Evolutionary conservation across 192 early-diverging fungal species (phyloP).

Genomic region (Podila horticola): DNA sequence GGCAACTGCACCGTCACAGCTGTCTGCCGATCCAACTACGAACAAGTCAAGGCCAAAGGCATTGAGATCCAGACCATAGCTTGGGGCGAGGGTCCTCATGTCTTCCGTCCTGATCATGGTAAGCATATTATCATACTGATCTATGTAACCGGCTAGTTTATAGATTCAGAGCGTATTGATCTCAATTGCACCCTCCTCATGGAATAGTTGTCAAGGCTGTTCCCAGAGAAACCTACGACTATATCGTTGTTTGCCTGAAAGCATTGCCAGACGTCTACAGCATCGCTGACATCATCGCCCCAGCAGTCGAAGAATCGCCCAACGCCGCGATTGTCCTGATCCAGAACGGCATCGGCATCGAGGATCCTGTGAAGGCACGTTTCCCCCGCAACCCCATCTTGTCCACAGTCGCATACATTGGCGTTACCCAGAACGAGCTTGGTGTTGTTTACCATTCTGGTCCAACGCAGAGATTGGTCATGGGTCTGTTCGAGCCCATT

Average conservation of each 20-base stretch:
- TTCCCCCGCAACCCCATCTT: slow-evolving; percentile 72
- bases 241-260: slow-evolving; percentile 72
- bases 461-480: slow-evolving; percentile 48
- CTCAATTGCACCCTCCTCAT: background rate
- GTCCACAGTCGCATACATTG: slow-evolving; percentile 72
- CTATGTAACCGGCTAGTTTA: background rate
- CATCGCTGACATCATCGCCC: slow-evolving; percentile 65
- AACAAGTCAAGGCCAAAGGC: slow-evolving; percentile 60
- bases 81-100: slow-evolving; percentile 61
- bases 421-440: slow-evolving; percentile 61
- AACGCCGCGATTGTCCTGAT: slow-evolving; percentile 71
- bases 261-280: slow-evolving; percentile 71
- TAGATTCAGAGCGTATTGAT: background rate
- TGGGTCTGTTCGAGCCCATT: slow-evolving; percentile 27
- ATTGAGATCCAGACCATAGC: slow-evolving; percentile 64
- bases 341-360: slow-evolving; percentile 79
- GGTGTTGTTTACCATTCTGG: slow-evolving; percentile 66
- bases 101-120: slow-evolving; percentile 65
- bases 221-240: slow-evolving; percentile 62
- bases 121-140: slow-evolving; percentile 1
- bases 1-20: slow-evolving; percentile 59
- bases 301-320: slow-evolving; percentile 57
- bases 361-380: slow-evolving; percentile 62
- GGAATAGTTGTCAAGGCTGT: slow-evolving; percentile 54
- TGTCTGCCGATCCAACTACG: slow-evolving; percentile 78